phyloP scores from a whole-genome alignment of 805 yeast species.

The Metschnikowia baotianmanensis region DNA sequence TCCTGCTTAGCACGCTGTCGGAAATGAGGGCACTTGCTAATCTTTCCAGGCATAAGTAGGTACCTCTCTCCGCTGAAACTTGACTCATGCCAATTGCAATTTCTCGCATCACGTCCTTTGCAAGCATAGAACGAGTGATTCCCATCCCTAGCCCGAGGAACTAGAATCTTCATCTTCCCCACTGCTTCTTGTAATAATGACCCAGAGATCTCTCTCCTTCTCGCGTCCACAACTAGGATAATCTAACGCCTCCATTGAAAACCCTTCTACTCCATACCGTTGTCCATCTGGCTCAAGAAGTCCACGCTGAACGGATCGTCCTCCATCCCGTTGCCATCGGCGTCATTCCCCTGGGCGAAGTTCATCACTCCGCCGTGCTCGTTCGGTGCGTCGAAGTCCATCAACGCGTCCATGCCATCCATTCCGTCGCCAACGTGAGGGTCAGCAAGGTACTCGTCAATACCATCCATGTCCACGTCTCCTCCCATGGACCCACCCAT shows the following conservation, averaged over 20 bases:
- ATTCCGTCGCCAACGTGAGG: slow-evolving; percentile 13
- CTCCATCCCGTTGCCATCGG: slow-evolving; percentile 20
- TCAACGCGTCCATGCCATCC: slow-evolving; percentile 22
- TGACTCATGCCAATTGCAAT: too few species aligned
- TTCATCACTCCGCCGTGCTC: slow-evolving; percentile 10
- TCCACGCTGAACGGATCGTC: slow-evolving; percentile 36
- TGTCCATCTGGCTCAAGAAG: slow-evolving; percentile 33
- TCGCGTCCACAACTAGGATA: too few species aligned
- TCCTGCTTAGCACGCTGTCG: too few species aligned
- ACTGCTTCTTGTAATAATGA: too few species aligned
- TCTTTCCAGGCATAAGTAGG: too few species aligned
- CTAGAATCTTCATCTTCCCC: too few species aligned
- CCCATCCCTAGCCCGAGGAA: too few species aligned
- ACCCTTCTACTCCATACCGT: slow-evolving; percentile 25
- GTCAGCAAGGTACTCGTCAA: slow-evolving; percentile 20
- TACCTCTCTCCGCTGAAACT: too few species aligned
- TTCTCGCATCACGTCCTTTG: too few species aligned
- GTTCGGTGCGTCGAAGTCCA: slow-evolving; percentile 17
- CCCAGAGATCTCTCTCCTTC: too few species aligned
- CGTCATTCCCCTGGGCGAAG: slow-evolving; percentile 9
- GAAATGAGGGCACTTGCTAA: too few species aligned
- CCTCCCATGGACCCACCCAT: slow-evolving; percentile 1
- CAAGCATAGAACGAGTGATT: too few species aligned
- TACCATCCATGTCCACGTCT: slow-evolving; percentile 19
- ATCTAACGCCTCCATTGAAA: neutral